phyloP scores from a whole-genome alignment of 371 early-diverging fungal genomes.

The Mortierella sp. region DNA sequence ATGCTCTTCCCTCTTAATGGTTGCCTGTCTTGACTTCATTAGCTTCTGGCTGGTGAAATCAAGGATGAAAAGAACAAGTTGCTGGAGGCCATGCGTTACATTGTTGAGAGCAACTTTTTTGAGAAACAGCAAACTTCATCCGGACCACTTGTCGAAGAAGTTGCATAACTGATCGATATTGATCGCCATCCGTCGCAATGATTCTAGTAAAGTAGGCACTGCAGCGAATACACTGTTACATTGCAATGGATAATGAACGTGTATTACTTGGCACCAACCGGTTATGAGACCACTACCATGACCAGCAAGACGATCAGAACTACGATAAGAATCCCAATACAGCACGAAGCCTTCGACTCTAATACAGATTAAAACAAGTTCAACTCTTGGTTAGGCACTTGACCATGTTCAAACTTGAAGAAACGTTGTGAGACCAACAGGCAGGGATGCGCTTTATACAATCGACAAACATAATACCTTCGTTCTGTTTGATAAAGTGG shows the following conservation, averaged over 20 bases:
- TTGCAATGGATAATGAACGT: no score
- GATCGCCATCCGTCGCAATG: no score
- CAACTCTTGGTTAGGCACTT: no score
- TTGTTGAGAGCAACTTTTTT: constrained; percentile 80
- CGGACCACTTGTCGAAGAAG: constrained; percentile 24
- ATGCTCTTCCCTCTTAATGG: no score
- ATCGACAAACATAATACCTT: constrained; percentile 54
- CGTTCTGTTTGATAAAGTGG: constrained; percentile 66
- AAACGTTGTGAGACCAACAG: no score
- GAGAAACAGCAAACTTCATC: constrained; percentile 49
- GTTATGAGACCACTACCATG: constrained; percentile 62
- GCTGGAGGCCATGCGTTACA: constrained; percentile 80
- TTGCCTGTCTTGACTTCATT: neutral
- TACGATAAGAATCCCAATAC: constrained; percentile 69
- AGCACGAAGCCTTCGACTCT: constrained; percentile 69
- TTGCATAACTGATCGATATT: no score
- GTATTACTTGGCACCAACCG: no score
- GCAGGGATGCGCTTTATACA: neutral
- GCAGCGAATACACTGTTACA: no score
- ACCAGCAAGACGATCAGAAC: constrained; percentile 67
- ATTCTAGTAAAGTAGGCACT: no score
- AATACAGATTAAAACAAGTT: no score
- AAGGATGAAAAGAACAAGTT: constrained; percentile 62
- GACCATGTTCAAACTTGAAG: no score
- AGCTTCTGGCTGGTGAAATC: constrained; percentile 65